These are phyloP conservation scores for Paulownia fortunei DNA, from an alignment of 257 asterid genomes.

Conservation along the genomic window DNA sequence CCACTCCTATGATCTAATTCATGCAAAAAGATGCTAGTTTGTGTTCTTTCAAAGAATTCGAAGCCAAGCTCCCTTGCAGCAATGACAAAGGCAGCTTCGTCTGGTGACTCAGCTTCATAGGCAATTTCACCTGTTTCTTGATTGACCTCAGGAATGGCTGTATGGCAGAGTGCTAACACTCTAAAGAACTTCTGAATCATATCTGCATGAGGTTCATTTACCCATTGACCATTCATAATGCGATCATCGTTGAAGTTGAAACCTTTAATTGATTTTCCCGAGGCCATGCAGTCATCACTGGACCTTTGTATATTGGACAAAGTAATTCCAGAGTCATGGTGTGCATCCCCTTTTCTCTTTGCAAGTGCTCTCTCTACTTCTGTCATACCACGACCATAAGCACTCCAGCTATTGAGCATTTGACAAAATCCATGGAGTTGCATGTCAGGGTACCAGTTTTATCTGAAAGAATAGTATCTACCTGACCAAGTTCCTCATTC, in stretches of 20 bases:
- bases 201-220: conserved; percentile 61
- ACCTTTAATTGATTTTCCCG: conserved; percentile 66
- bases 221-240: conserved; percentile 86
- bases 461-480: conserved; percentile 88
- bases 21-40: conserved; percentile 75
- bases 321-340: conserved; percentile 39
- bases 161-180: conserved; percentile 90
- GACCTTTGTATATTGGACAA: conserved; percentile 32
- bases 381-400: conserved; percentile 93
- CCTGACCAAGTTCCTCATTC: conserved; percentile 97
- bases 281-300: conserved; percentile 20
- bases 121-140: conserved; percentile 65
- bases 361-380: conserved; percentile 89
- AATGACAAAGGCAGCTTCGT: conserved; percentile 95
- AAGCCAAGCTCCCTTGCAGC: conserved; percentile 96
- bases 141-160: conserved; percentile 88
- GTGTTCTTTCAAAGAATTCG: conserved; percentile 84
- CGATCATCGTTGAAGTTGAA: conserved; percentile 89
- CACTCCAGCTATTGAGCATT: conserved; percentile 85
- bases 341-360: conserved; percentile 56
- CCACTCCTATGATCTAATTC: conserved; percentile 70
- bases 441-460: conserved; percentile 96
- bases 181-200: conserved; percentile 78
- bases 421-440: conserved; percentile 96
- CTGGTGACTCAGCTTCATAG: conserved; percentile 98